phyloP scores from a whole-genome alignment of 441 rosid species.

The Metrosideros polymorpha region DNA sequence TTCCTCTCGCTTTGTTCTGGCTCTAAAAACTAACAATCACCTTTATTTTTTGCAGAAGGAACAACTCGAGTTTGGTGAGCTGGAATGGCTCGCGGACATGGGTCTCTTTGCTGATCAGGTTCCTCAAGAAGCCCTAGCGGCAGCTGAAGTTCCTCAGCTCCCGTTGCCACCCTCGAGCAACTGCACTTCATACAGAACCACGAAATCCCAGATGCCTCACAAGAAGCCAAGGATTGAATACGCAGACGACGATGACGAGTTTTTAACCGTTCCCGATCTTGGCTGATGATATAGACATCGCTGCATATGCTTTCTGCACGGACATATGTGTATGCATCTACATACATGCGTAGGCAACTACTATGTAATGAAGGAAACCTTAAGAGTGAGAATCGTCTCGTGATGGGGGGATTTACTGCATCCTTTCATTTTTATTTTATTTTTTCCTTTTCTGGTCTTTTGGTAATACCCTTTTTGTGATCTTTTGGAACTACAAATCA shows the following conservation, averaged over 20 bases:
- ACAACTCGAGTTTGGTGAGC: constrained; percentile 66
- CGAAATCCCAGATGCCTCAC: constrained; percentile 39
- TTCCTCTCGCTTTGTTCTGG: background rate
- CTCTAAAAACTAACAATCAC: background rate
- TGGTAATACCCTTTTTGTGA: background rate
- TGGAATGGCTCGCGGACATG: constrained; percentile 81
- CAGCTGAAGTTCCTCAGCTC: constrained; percentile 83
- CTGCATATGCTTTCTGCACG: background rate
- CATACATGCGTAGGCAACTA: background rate
- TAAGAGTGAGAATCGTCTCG: background rate
- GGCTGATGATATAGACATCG: background rate
- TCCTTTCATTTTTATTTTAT: background rate
- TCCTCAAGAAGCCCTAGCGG: constrained; percentile 50
- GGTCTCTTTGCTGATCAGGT: constrained; percentile 57
- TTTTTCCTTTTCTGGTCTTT: too few species aligned
- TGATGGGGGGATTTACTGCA: background rate
- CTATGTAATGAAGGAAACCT: background rate
- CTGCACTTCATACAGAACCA: constrained; percentile 27
- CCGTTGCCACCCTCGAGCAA: constrained; percentile 25
- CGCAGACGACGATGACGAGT: background rate
- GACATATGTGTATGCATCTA: background rate
- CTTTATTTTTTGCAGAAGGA: constrained; percentile 39
- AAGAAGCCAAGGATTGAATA: constrained; percentile 82
- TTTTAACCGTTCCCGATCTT: background rate
- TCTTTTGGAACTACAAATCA: background rate